Base-by-base conservation (phyloP, 2,329 filamentous ascomycete species). In the Epichloe gansuensis region DNA sequence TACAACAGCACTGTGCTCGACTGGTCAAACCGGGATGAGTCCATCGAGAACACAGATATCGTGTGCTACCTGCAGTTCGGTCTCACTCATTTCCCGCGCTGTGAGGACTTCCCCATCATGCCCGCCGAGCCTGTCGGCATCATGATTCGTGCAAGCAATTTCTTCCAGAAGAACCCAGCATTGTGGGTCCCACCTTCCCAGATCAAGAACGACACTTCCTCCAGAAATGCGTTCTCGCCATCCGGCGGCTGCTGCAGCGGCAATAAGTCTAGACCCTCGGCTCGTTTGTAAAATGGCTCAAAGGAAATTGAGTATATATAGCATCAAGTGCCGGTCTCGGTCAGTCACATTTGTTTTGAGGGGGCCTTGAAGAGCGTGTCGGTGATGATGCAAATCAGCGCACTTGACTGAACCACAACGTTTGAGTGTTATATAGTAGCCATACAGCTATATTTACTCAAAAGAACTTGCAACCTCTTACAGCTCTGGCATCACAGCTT, bases 61-160 rank as follows among this genome's bases (percentile, higher is more conserved):
- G 74, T 79, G 15, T 68, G 78, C 46, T 79, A 74, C 71, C 65
- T 75, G 12, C 72, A 75, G 35, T 71, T 70, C 57, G 67, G 79
- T 23, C 73, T 83, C 47, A 83, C 79, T 38, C 80, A 83, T 59
- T 75, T 83, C 28, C 80, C 81, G 0, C 70, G 81, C 5, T 72
- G 79, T 25, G 82, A 85, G 60, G 82, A 85, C 61, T 85, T 84
- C 66, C 82, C 82, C 1, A 78, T 85, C 42, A 85, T 86, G 82
- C 82, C 82, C 0, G 76, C 75, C 59, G 82, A 85, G 65, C 75
- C 69, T 13, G 62, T 76, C 15, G 71, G 69, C 58, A 72, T 79
- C 1, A 63, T 66, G 46, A 60, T 79, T 39, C 72, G 75, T 57
- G 75, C 76, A 0, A 72, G 70, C 4, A 77, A 78, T 55, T 78